Evolutionary conservation across 2,329 filamentous ascomycete species (phyloP).

Genomic region (Beauveria sp.): DNA sequence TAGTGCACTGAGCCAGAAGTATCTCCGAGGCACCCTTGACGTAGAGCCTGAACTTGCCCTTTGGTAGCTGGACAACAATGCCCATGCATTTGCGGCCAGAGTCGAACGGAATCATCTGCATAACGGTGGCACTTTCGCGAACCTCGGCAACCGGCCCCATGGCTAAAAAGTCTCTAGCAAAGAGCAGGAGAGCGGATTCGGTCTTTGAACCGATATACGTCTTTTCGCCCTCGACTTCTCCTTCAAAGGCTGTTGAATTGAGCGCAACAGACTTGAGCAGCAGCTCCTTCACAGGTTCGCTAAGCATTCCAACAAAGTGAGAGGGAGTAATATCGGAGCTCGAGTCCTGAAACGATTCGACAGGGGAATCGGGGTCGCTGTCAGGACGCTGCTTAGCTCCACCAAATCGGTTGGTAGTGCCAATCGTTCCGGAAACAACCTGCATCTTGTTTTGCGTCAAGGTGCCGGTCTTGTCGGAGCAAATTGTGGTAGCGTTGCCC

Average conservation of each 20-base stretch:
- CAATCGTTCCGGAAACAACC: slow-evolving; percentile 53
- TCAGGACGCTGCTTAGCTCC: slow-evolving; percentile 22
- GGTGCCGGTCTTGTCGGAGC: slow-evolving; percentile 62
- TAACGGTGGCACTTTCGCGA: slow-evolving; percentile 49
- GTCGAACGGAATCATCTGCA: slow-evolving; percentile 69
- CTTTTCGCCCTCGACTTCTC: slow-evolving; percentile 57
- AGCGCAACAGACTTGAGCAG: slow-evolving; percentile 53
- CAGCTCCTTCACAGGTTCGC: slow-evolving; percentile 40
- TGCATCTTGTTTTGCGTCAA: slow-evolving; percentile 64
- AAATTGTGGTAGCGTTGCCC: slow-evolving; percentile 68
- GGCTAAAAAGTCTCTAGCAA: slow-evolving; percentile 58
- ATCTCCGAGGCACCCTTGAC: slow-evolving; percentile 62
- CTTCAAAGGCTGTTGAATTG: slow-evolving; percentile 71
- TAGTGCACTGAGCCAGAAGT: slow-evolving; percentile 48
- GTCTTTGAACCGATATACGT: slow-evolving; percentile 73
- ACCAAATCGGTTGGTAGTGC: slow-evolving; percentile 49
- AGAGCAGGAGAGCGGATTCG: slow-evolving; percentile 64
- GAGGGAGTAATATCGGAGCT: slow-evolving; percentile 33
- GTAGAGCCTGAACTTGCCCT: slow-evolving; percentile 47
- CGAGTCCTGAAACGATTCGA: slow-evolving; percentile 19
- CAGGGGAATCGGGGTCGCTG: slow-evolving; percentile 18
- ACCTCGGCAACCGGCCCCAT: slow-evolving; percentile 60
- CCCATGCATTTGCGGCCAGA: slow-evolving; percentile 69
- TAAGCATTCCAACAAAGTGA: slow-evolving; percentile 41
- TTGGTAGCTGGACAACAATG: slow-evolving; percentile 44